Evolutionary conservation across 495 filamentous ascomycete genomes (phyloP), one percentile per base, ranked within the genome.

Genomic region (Podospora tetraspora): DNA sequence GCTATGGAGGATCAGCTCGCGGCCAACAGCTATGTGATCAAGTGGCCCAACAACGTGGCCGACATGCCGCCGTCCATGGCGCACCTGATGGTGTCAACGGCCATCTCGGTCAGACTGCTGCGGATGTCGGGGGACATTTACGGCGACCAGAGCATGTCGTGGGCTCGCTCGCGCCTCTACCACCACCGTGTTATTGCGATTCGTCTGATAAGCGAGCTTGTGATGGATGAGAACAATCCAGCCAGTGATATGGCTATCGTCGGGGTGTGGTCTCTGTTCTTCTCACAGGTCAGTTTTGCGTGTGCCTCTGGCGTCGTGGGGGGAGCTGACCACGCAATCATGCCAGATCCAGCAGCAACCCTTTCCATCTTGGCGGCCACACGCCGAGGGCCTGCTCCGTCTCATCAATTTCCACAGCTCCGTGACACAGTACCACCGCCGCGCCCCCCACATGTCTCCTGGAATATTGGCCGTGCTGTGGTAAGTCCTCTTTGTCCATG

Each of bases 331-430:
- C 16, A 5, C 60, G 7, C 19, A 32, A 23, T 11, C 12, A 63
- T 23, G 1, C 16, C 24, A 66, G 30, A 9, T 23, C 21, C 59
- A 21, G n/a, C 43, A 30, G 57, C 64, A 80, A 75, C 68, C 74
- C 16, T 75, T 71, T 5, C 74, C 74, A 2, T 64, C 70, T 59
- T 80, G 75, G 75, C 74, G 75, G 30, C 73, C 68, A 29, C 79
- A 80, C 60, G 23, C 76, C n/a, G 75, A 78, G 4, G 75, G 71
- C n/a, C 64, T 76, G 32, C 66, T 76, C 16, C 72, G 68, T 60
- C 27, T 80, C 2, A 72, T 79, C 22, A 57, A 59, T 13, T 63
- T 74, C 5, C 70, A 70, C n/a, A 78, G 78, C 7, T 68, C 74
- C 0, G 64, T 78, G 30, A 7, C 43, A n/a, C 29, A 56, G 16